Evolutionary conservation across 306 rosid genomes (phyloP).

Genomic region (Purshia tridentata): DNA sequence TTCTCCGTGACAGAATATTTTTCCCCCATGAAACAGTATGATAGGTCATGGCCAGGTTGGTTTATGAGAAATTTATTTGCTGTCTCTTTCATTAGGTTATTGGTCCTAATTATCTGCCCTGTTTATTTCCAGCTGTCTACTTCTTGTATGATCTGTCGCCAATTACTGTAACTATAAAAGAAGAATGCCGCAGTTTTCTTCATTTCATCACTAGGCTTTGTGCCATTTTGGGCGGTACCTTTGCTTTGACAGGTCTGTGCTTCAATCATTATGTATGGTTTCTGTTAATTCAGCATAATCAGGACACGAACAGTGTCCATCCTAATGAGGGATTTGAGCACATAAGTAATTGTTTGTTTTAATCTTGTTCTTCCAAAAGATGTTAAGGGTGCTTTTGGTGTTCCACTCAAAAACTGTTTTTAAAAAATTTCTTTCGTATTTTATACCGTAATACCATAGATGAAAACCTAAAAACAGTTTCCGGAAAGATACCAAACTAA

Average conservation of each 20-base stretch:
- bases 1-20: constrained; percentile 96
- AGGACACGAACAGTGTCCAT: neutral
- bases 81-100: constrained; percentile 10
- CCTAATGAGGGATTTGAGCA: neutral
- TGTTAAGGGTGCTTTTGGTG: neutral
- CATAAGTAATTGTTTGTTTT: neutral
- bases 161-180: constrained; percentile 91
- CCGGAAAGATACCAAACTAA: too few relatives aligned
- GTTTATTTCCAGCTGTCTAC: constrained; percentile 80
- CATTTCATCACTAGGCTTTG: constrained; percentile 95
- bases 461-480: too few relatives aligned
- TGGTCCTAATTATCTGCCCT: constrained; percentile 23
- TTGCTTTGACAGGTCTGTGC: constrained; percentile 83
- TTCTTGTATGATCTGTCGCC: constrained; percentile 98
- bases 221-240: constrained; percentile 96
- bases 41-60: constrained; percentile 94
- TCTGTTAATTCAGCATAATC: neutral
- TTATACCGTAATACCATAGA: too few relatives aligned
- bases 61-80: constrained; percentile 10
- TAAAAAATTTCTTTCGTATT: too few relatives aligned
- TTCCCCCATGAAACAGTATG: constrained; percentile 73
- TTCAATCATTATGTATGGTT: constrained; percentile 10
- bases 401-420: too few relatives aligned
- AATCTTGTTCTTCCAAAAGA: neutral
- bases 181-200: constrained; percentile 95